Evolutionary conservation across 345 rosid species (phyloP), one percentile per base, ranked within the genome.

Genomic region (Aegle marmelos): DNA sequence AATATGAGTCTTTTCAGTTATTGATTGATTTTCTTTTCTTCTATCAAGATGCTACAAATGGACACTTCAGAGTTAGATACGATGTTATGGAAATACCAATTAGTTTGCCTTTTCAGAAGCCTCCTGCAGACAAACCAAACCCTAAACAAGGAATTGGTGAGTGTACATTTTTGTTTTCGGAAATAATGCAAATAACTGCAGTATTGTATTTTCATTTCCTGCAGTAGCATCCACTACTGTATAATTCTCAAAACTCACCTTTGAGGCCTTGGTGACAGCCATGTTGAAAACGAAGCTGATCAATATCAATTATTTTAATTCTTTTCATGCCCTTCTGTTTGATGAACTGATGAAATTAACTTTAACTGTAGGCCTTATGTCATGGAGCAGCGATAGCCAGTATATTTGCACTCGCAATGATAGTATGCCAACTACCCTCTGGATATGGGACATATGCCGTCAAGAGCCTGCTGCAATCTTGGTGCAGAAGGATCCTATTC

Each of bases 81-180:
- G 95, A 96, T 70, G 95, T 94, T 73, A 89, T 75, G 78, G 99
- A 96, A 78, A 79, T 89, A 58, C 98, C 99, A 1, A 82, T 94
- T 65, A 53, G 89, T 41, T 81, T 96, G 75, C 94, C 98, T 80
- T 90, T 87, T 82, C 98, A 91, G 83, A 96, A 91, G 83, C 99
- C 90, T 87, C 91, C 79, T 7, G 79, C 86, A 5, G 97, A 92
- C 85, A 96, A 91, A 83, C 99, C 99, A 25, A 96, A 94, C 84
- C 99, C 99, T 50, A 94, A 91, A 84, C 99, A 96, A 86, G 98
- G 99, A 89, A 86, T 94, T 7, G 99, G 99, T 96, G 82, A 83
- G 89, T 79, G 67, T 33, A 54, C 39, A 54, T 75, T 82, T 70
- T 73, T 77, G 41, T 72, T 62, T 48, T 7, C 24, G 71, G n/a